Evolutionary conservation across 1,284 basidiomycete genomes (phyloP).

Genomic region (Fomitiporia mediterranea): DNA sequence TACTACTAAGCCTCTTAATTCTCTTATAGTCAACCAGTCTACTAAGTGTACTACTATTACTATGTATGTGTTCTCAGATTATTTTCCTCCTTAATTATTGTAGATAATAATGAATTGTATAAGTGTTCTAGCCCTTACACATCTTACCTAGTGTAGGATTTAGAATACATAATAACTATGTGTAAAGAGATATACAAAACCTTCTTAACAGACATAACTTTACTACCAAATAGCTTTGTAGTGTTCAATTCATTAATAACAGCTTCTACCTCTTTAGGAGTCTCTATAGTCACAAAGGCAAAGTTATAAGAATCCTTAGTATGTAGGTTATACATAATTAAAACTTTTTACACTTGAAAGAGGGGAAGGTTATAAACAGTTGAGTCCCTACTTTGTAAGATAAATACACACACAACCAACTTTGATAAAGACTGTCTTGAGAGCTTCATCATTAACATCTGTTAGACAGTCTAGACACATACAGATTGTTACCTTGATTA

Average conservation of each 20-base stretch:
- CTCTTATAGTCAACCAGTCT: no score
- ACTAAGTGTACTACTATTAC: no score
- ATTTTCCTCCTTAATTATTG: no score
- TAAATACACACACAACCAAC: conserved; percentile 73
- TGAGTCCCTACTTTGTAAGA: no score
- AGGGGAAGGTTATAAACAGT: background rate
- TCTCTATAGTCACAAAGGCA: conserved; percentile 96
- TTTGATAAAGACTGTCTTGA: conserved; percentile 86
- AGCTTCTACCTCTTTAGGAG: conserved; percentile 81
- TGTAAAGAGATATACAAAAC: conserved; percentile 35
- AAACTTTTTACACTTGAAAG: conserved; percentile 76
- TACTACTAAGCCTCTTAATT: no score
- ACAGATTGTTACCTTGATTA: conserved; percentile 96
- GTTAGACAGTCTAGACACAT: conserved; percentile 86
- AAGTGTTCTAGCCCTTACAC: conserved; percentile 90
- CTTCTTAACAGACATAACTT: conserved; percentile 83
- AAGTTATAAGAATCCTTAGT: conserved; percentile 95
- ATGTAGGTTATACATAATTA: conserved; percentile 97
- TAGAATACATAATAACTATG: conserved; percentile 9
- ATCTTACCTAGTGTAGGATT: conserved; percentile 65
- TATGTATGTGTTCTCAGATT: no score
- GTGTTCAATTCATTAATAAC: conserved; percentile 82
- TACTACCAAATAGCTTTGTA: conserved; percentile 83
- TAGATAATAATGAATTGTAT: no score
- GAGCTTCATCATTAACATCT: conserved; percentile 77